phyloP scores from a whole-genome alignment of 2,329 filamentous ascomycete genomes.

The Neoarthrinium moseri region DNA sequence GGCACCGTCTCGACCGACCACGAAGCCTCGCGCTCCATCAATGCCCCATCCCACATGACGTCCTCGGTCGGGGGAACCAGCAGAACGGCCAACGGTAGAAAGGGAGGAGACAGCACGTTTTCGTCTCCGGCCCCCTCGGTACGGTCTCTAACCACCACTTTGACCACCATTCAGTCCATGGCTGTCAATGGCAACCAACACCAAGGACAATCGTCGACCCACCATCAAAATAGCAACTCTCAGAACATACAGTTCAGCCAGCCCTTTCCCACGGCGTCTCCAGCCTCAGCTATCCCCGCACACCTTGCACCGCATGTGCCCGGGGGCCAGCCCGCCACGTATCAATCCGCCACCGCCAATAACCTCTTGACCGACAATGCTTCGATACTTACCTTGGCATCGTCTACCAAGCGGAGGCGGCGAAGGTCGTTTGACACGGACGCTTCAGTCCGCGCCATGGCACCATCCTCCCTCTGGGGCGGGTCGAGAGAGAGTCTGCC shows the following conservation, averaged over 20 bases:
- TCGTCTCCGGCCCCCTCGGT: constrained; percentile 81
- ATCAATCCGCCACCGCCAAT: constrained; percentile 76
- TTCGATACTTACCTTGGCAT: constrained; percentile 80
- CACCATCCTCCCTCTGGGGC: constrained; percentile 78
- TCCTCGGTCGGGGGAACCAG: constrained; percentile 71
- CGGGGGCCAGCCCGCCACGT: constrained; percentile 63
- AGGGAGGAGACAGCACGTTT: constrained; percentile 75
- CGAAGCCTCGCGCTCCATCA: constrained; percentile 72
- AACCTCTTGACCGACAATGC: constrained; percentile 82
- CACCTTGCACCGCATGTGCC: constrained; percentile 57
- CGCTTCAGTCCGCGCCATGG: constrained; percentile 80
- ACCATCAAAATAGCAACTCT: constrained; percentile 33
- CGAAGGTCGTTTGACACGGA: constrained; percentile 82
- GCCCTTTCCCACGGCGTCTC: constrained; percentile 62
- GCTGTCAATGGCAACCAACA: constrained; percentile 31
- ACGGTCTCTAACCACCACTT: constrained; percentile 76
- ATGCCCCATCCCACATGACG: constrained; percentile 70
- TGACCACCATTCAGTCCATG: constrained; percentile 81
- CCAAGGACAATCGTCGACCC: constrained; percentile 39
- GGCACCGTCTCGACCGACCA: constrained; percentile 83
- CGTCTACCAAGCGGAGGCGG: constrained; percentile 74
- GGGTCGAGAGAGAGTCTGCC: constrained; percentile 79
- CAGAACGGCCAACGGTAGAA: constrained; percentile 64
- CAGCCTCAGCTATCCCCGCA: constrained; percentile 69
- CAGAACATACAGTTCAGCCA: constrained; percentile 63